Evolutionary conservation across 2,329 filamentous ascomycete species (phyloP), one percentile per base, ranked within the genome.

Genomic region (Cadophora sp.): DNA sequence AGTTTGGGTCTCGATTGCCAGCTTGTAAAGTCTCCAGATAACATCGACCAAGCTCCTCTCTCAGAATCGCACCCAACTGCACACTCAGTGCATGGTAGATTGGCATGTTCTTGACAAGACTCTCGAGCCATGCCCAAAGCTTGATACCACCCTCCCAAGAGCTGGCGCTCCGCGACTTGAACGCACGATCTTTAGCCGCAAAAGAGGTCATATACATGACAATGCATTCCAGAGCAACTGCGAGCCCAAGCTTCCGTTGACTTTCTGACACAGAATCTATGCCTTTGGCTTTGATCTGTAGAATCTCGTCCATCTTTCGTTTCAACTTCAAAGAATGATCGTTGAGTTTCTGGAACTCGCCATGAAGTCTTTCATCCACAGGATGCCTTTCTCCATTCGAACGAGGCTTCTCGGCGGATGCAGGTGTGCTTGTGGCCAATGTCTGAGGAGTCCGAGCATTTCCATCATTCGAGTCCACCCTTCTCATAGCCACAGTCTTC

Each of bases 111-210:
- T 80, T 78, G n/a, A 83, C 77, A 22, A 81, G 79, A 68, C 64
- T 16, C 6, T 69, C 67, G 48, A 46, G 34, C 26, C 66, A 82
- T 31, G 79, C 77, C 79, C 83, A 83, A 65, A 84, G 83, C 24
- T 79, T 77, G 19, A 84, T 74, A 27, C 84, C 82, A 26, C 80
- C 81, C 29, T 80, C 76, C 84, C 84, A 86, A 62, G 80, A 79
- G 14, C 53, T 59, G 7, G 65, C 31, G 22, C 51, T 50, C 19
- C 71, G 65, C 3, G 68, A 58, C 46, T 64, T 64, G 9, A 55
- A 29, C 1, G 56, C 50, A 1, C 69, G 71, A 22, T 69, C 71
- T n/a, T 63, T 60, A 8, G 64, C 48, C n/a, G 71, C 62, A 48
- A 76, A 79, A 3, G 69, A 70, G 9, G 68, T 72, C 72, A 79